phyloP scores from a whole-genome alignment of 2,329 filamentous ascomycete genomes.

The Fusarium robinianum region DNA sequence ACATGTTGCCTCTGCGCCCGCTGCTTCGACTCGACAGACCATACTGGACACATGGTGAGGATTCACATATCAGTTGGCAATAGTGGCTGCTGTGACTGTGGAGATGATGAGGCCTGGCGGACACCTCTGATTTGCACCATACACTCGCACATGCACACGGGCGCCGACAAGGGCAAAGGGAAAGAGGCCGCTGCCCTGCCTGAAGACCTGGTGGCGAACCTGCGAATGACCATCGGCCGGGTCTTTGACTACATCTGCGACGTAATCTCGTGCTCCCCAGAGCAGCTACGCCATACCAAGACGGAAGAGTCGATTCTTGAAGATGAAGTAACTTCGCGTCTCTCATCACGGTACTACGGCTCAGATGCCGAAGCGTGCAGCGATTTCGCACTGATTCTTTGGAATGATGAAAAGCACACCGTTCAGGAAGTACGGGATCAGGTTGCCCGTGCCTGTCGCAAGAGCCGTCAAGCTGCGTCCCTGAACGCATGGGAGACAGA shows the following conservation, averaged over 20 bases:
- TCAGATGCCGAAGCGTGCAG: conserved; percentile 48
- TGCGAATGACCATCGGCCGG: conserved; percentile 83
- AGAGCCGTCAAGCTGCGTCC: conserved; percentile 69
- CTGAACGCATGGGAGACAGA: conserved; percentile 86
- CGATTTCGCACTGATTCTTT: conserved; percentile 85
- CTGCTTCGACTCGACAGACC: conserved; percentile 95
- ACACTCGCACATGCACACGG: conserved; percentile 68
- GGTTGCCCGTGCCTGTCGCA: conserved; percentile 84
- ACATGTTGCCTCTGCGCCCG: conserved; percentile 93
- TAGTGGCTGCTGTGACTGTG: conserved; percentile 96
- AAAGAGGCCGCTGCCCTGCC: conserved; percentile 66
- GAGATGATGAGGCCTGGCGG: conserved; percentile 93
- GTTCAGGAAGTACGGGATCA: conserved; percentile 89
- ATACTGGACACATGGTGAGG: conserved; percentile 88
- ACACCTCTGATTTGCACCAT: conserved; percentile 89
- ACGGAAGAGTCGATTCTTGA: conserved; percentile 77
- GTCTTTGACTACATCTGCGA: conserved; percentile 95
- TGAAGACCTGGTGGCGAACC: conserved; percentile 73
- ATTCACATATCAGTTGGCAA: conserved; percentile 88
- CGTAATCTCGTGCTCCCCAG: conserved; percentile 95
- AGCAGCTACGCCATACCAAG: conserved; percentile 87
- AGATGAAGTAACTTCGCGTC: conserved; percentile 79
- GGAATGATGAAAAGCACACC: conserved; percentile 99
- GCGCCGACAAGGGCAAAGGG: conserved; percentile 64
- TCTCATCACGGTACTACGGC: conserved; percentile 74